Conservation (phyloP, 1,139 yeast species). For the Yamadazyma buinensis region DNA sequence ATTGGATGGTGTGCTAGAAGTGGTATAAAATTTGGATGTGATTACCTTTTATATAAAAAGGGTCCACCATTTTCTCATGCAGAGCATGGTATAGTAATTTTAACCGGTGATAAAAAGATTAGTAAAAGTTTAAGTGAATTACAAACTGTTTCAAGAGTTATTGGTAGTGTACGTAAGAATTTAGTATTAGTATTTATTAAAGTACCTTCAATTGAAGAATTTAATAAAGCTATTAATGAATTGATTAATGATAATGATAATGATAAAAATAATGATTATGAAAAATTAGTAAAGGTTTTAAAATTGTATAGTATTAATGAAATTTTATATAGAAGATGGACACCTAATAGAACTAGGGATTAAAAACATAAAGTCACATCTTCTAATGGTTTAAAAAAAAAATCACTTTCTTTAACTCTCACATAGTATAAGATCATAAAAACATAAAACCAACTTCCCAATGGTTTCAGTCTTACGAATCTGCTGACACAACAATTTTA, state of each 20-base stretch:
- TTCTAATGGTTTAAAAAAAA: too few relatives aligned
- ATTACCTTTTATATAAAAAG: constrained; percentile 71
- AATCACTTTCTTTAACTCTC: too few relatives aligned
- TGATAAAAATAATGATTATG: constrained; percentile 3
- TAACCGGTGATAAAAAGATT: constrained; percentile 33
- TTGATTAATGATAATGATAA: constrained; percentile 3
- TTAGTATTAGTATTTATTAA: constrained; percentile 67
- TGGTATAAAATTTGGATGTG: constrained; percentile 90
- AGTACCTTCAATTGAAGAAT: constrained; percentile 33
- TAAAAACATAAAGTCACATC: too few relatives aligned
- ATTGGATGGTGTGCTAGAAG: constrained; percentile 93
- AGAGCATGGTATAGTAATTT: constrained; percentile 64
- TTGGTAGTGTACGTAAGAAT: constrained; percentile 83
- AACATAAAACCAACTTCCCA: too few relatives aligned
- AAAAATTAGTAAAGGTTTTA: constrained; percentile 24
- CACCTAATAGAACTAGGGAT: constrained; percentile 78
- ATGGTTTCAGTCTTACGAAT: too few relatives aligned
- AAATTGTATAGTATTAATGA: constrained; percentile 52
- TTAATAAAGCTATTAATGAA: constrained; percentile 14
- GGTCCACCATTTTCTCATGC: constrained; percentile 98
- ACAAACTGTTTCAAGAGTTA: constrained; percentile 71
- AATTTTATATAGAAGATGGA: constrained; percentile 73
- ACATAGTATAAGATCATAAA: too few relatives aligned
- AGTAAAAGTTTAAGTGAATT: constrained; percentile 54
- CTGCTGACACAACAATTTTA: too few relatives aligned